phyloP scores from a whole-genome alignment of 345 rosid species.

The Citrus mangshanensis region DNA sequence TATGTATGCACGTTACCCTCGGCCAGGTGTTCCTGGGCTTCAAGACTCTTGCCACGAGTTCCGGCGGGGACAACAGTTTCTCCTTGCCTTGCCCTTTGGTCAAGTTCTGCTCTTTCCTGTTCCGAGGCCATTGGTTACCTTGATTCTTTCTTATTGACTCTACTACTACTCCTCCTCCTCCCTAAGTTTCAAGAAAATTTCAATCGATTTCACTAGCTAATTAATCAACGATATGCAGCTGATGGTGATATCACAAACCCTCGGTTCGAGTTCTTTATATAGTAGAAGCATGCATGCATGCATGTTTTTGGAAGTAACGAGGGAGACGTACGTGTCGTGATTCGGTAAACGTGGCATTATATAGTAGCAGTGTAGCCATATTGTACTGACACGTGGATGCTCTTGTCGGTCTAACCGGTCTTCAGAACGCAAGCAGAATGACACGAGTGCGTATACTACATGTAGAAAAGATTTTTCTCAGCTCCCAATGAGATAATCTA shows the following conservation, averaged over 20 bases:
- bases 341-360: neutral
- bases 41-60: constrained; percentile 60
- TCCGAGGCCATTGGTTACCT: constrained; percentile 24
- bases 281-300: neutral
- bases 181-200: neutral
- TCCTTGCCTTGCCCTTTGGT: constrained; percentile 45
- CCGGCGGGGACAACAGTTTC: constrained; percentile 62
- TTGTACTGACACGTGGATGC: constrained; percentile 25
- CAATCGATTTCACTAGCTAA: neutral
- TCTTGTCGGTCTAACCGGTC: constrained; percentile 1
- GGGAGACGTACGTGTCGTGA: neutral
- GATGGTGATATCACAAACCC: neutral
- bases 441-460: neutral
- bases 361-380: neutral
- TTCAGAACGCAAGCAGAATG: neutral
- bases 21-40: constrained; percentile 61
- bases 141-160: neutral
- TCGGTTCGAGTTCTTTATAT: neutral
- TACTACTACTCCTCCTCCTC: neutral
- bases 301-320: neutral
- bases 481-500: no score
- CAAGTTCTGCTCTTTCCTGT: constrained; percentile 43
- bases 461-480: no score
- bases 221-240: neutral
- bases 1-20: constrained; percentile 18